Conservation (phyloP, 768 basidiomycete species). For the Auricularia heimuer region DNA sequence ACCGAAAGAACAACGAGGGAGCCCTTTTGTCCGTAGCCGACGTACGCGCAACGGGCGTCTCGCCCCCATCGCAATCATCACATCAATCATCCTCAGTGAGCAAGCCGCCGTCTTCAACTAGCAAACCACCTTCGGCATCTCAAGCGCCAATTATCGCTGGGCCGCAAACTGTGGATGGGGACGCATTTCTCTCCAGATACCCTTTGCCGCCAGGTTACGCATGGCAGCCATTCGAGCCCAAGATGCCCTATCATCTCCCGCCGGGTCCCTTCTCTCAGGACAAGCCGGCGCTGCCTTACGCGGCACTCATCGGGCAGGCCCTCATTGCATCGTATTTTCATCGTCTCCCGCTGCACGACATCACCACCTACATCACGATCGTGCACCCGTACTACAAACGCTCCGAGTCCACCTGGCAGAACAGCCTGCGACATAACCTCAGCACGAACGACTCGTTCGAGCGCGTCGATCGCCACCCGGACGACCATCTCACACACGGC, state of each 20-base stretch:
- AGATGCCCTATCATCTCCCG: constrained; percentile 67
- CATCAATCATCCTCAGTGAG: not conserved
- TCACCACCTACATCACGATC: constrained; percentile 92
- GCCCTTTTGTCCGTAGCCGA: not conserved
- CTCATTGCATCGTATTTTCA: constrained; percentile 76
- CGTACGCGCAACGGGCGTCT: not conserved
- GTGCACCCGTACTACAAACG: constrained; percentile 91
- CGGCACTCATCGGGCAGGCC: constrained; percentile 92
- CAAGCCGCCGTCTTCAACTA: not conserved
- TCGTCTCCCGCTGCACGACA: constrained; percentile 86
- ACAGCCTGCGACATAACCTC: constrained; percentile 93
- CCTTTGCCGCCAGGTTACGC: not conserved
- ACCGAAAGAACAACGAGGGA: not conserved
- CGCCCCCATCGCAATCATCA: not conserved
- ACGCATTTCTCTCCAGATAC: not conserved
- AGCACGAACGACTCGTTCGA: constrained; percentile 80
- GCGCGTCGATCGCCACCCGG: not conserved
- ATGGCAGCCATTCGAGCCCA: not conserved
- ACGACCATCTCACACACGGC: not conserved
- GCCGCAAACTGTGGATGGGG: not conserved
- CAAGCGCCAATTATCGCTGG: no score
- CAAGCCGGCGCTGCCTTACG: constrained; percentile 86
- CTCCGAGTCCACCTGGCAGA: constrained; percentile 94
- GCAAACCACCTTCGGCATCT: no score
- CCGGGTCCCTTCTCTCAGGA: constrained; percentile 70